These are phyloP conservation scores for Dactylellina parvicollis DNA, from an alignment of 2,329 filamentous ascomycete species.

Conservation along the genomic window DNA sequence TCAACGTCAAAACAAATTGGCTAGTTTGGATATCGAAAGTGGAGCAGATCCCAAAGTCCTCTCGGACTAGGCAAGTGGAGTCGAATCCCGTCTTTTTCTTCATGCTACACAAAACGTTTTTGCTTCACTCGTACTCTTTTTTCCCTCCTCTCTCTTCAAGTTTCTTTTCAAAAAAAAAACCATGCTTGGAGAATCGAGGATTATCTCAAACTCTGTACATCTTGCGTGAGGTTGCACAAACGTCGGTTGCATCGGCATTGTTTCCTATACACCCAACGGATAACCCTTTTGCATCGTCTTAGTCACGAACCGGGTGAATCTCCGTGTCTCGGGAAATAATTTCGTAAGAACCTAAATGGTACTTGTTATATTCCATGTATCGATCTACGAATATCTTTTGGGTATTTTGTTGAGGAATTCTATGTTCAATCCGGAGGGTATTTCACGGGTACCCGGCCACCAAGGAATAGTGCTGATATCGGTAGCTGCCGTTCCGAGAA, in stretches of 20 bases:
- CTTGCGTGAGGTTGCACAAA: constrained; percentile 46
- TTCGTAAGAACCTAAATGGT: too few relatives aligned
- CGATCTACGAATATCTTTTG: too few relatives aligned
- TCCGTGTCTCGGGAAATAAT: too few relatives aligned
- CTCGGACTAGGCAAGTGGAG: too few relatives aligned
- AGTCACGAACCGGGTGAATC: too few relatives aligned
- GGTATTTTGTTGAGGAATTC: constrained; percentile 14
- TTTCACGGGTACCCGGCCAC: too few relatives aligned
- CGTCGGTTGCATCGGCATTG: constrained; percentile 43
- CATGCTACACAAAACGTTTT: too few relatives aligned
- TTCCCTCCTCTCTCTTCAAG: background rate
- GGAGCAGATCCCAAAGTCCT: background rate
- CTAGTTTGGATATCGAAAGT: background rate
- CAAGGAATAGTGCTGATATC: constrained; percentile 12
- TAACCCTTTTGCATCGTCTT: too few relatives aligned
- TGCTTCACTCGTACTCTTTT: background rate
- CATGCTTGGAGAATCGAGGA: background rate
- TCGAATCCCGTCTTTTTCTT: background rate
- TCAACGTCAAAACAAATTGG: background rate
- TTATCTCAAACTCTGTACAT: background rate
- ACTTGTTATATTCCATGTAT: too few relatives aligned
- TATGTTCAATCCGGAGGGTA: too few relatives aligned
- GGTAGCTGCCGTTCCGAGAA: constrained; percentile 52
- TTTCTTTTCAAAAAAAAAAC: background rate
- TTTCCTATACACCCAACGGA: constrained; percentile 12